A percentile compares a stretch with the other conserved stretches of the same genome.
phyloP scores from a whole-genome alignment of 1,284 basidiomycete species.

The Apiotrichum sp. region DNA sequence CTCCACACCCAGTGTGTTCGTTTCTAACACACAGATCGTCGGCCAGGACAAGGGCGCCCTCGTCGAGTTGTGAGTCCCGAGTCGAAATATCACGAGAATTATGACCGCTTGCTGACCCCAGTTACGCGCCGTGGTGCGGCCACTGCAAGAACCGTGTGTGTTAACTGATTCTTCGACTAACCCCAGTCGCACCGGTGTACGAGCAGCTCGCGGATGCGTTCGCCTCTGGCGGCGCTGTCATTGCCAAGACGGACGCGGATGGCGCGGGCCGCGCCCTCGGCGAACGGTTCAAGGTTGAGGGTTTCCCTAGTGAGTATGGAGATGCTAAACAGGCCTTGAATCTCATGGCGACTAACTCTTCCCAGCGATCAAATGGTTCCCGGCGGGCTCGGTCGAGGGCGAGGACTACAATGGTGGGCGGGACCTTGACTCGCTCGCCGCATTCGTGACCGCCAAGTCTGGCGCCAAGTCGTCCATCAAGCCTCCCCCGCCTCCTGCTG shows the following conservation, averaged over 20 bases:
- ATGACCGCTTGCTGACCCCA: constrained; percentile 12
- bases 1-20: not conserved
- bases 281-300: constrained; percentile 63
- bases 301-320: constrained; percentile 70
- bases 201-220: constrained; percentile 86
- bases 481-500: constrained; percentile 70
- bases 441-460: constrained; percentile 69
- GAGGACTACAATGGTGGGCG: constrained; percentile 72
- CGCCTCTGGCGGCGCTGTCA: constrained; percentile 65
- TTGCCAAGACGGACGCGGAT: constrained; percentile 92
- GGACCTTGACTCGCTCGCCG: constrained; percentile 68
- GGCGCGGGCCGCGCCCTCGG: constrained; percentile 61
- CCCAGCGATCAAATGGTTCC: constrained; percentile 86
- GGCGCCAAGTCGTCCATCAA: constrained; percentile 80
- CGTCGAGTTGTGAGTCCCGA: constrained; percentile 71
- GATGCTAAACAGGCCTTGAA: no score
- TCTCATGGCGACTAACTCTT: not conserved
- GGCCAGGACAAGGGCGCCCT: constrained; percentile 74
- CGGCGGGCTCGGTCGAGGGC: constrained; percentile 56
- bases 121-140: constrained; percentile 47
- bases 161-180: constrained; percentile 16
- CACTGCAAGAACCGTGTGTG: constrained; percentile 49
- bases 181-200: constrained; percentile 73
- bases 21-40: constrained; percentile 41
- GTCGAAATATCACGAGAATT: not conserved